phyloP scores from a whole-genome alignment of 2,329 filamentous ascomycete species.

The Calonectria naviculata region DNA sequence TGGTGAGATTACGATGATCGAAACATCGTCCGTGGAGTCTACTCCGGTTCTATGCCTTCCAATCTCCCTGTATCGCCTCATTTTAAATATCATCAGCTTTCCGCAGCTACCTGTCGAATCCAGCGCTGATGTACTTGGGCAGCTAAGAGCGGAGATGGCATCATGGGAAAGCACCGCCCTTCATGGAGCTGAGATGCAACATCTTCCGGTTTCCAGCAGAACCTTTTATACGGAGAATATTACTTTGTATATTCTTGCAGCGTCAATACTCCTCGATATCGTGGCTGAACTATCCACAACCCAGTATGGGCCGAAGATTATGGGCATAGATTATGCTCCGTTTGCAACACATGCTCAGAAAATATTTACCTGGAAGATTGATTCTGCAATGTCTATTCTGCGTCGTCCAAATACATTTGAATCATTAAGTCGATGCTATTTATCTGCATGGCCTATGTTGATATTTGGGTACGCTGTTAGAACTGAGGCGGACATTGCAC shows the following conservation, averaged over 20 bases:
- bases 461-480: conserved; percentile 19
- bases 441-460: conserved; percentile 21
- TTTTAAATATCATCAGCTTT: conserved; percentile 6
- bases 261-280: conserved; percentile 6
- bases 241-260: conserved; percentile 2
- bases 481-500: conserved; percentile 5
- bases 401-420: conserved; percentile 8
- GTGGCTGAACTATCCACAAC: neutral
- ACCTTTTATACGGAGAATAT: neutral
- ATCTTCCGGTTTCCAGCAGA: neutral
- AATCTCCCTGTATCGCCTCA: neutral
- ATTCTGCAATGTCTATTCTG: neutral
- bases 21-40: neutral
- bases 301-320: neutral
- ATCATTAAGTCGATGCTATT: conserved; percentile 7
- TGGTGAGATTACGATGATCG: neutral
- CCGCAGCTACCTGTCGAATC: neutral
- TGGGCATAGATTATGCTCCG: neutral
- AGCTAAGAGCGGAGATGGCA: neutral
- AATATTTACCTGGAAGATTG: neutral
- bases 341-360: neutral
- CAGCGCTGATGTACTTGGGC: neutral
- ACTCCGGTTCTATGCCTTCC: neutral
- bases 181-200: neutral
- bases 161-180: neutral